These are phyloP conservation scores for Salix suchowensis DNA, from an alignment of 345 rosid genomes.

Conservation along the genomic window DNA sequence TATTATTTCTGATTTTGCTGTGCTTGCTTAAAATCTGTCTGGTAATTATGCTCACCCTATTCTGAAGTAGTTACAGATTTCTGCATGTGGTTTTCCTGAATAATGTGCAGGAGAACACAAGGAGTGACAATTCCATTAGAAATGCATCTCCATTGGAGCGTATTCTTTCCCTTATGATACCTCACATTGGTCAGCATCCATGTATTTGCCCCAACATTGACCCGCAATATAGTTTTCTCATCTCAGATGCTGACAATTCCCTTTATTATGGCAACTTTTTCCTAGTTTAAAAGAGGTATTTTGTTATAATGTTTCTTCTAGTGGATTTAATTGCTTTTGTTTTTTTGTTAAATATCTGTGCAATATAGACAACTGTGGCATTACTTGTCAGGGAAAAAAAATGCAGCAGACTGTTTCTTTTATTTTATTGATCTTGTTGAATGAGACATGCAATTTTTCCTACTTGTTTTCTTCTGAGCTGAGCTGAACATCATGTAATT, in stretches of 20 bases:
- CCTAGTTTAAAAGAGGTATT: slow-evolving; percentile 76
- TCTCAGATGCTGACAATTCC: slow-evolving; percentile 87
- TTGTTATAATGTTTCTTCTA: slow-evolving; percentile 9
- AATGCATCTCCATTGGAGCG: slow-evolving; percentile 57
- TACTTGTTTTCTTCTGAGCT: not conserved
- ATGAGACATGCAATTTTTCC: not conserved
- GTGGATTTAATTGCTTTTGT: not conserved
- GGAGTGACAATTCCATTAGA: slow-evolving; percentile 19
- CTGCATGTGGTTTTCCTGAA: not conserved
- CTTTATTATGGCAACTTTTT: slow-evolving; percentile 76
- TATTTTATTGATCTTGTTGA: not conserved
- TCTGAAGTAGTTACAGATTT: not conserved
- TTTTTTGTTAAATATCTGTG: not conserved
- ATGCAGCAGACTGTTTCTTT: not conserved
- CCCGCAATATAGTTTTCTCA: slow-evolving; percentile 66
- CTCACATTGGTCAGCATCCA: slow-evolving; percentile 60
- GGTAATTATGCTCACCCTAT: not conserved
- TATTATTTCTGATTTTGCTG: not conserved
- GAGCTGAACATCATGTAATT: not conserved
- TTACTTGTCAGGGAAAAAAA: not conserved
- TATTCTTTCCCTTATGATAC: slow-evolving; percentile 46
- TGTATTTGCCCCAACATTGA: slow-evolving; percentile 65
- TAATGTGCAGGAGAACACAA: slow-evolving; percentile 52
- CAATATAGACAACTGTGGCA: not conserved
- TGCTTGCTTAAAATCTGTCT: not conserved